Conservation (phyloP, 768 basidiomycete genomes). For the Tulasnella sp. region DNA sequence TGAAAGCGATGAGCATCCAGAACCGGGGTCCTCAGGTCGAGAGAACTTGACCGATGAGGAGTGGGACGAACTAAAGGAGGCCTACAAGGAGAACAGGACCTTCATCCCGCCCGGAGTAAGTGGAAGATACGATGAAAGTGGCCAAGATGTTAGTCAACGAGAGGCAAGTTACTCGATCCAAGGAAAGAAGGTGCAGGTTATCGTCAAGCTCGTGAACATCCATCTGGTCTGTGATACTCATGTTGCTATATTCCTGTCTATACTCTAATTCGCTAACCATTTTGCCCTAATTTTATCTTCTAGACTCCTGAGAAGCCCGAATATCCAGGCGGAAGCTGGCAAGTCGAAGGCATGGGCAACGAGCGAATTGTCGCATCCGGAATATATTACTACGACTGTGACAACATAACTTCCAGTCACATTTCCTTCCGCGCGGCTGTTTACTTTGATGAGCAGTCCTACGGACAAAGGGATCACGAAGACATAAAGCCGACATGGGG, state of each 20-base stretch:
- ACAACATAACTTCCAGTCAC: constrained; percentile 44
- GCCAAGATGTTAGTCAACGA: background rate
- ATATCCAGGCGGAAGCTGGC: constrained; percentile 56
- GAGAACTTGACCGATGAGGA: background rate
- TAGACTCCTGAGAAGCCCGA: constrained; percentile 47
- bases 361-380: constrained; percentile 40
- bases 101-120: background rate
- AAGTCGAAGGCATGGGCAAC: constrained; percentile 47
- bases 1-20: too few relatives aligned
- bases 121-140: background rate
- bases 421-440: constrained; percentile 44
- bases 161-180: constrained; percentile 39
- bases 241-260: background rate
- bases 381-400: constrained; percentile 39
- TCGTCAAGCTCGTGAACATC: constrained; percentile 39
- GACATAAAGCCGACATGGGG: constrained; percentile 53
- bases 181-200: constrained; percentile 44
- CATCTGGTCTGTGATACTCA: constrained; percentile 46
- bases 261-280: background rate
- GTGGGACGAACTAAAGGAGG: background rate
- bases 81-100: background rate
- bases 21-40: too few relatives aligned
- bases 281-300: background rate
- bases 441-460: constrained; percentile 37
- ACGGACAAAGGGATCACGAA: constrained; percentile 38